These are phyloP conservation scores for Globisporangium iwayamae DNA, from an alignment of 352 stramenopile species.

Conservation along the genomic window DNA sequence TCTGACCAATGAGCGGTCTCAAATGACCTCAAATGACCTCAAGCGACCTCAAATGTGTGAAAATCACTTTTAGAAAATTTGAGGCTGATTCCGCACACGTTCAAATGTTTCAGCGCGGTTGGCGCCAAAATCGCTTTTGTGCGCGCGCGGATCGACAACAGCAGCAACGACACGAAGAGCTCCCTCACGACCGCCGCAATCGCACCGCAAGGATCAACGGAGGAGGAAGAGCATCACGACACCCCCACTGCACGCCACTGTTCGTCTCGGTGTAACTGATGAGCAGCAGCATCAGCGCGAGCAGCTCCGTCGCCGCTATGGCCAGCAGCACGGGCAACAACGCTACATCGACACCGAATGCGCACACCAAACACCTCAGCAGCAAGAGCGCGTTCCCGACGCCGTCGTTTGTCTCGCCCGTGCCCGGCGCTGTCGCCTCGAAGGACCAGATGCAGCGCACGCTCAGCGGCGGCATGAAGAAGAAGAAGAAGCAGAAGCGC, in stretches of 20 bases:
- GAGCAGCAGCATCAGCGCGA: not conserved
- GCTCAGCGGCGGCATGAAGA: constrained; percentile 29
- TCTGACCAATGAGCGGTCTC: too few relatives aligned
- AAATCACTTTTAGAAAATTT: too few relatives aligned
- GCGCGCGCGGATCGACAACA: not conserved
- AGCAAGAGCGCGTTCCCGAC: constrained; percentile 21
- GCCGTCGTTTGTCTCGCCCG: constrained; percentile 43
- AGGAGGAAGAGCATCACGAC: not conserved
- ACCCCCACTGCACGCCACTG: not conserved
- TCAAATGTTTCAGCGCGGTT: not conserved
- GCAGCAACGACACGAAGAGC: not conserved
- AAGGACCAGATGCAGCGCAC: constrained; percentile 33
- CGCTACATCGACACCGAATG: constrained; percentile 6
- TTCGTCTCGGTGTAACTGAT: not conserved
- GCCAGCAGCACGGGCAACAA: not conserved
- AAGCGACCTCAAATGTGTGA: too few relatives aligned
- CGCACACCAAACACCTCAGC: not conserved
- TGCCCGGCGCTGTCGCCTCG: constrained; percentile 9
- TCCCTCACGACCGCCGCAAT: not conserved
- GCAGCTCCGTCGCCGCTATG: constrained; percentile 23
- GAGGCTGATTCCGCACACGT: not conserved
- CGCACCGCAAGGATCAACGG: not conserved
- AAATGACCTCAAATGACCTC: too few relatives aligned
- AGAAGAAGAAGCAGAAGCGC: constrained; percentile 35
- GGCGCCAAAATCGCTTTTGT: constrained; percentile 3